Evolutionary conservation across 805 yeast genomes (phyloP).

Genomic region (Myxozyma udenii): DNA sequence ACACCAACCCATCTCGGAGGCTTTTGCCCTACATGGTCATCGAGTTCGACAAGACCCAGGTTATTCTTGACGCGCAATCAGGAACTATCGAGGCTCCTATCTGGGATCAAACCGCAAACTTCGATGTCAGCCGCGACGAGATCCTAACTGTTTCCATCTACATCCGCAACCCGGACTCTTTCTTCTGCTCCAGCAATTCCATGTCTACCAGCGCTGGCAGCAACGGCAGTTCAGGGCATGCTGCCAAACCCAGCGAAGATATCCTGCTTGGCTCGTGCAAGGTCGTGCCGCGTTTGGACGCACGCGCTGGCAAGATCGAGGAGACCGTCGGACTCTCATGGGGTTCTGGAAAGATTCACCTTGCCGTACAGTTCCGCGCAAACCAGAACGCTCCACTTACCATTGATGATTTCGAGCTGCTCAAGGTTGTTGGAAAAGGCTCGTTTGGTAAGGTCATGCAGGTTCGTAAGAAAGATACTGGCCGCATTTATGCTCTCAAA

Average conservation of each 20-base stretch:
- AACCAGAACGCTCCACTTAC: conserved; percentile 63
- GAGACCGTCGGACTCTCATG: conserved; percentile 31
- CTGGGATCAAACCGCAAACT: conserved; percentile 86
- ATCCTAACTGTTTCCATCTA: conserved; percentile 73
- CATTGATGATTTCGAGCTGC: conserved; percentile 86
- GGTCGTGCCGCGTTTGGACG: conserved; percentile 55
- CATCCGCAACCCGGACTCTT: conserved; percentile 59
- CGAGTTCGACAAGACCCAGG: conserved; percentile 92
- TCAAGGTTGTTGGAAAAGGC: conserved; percentile 96
- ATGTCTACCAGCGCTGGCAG: conserved; percentile 34
- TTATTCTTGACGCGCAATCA: conserved; percentile 78
- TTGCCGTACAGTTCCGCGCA: conserved; percentile 69
- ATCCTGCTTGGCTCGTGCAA: conserved; percentile 71
- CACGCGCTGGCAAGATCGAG: conserved; percentile 34
- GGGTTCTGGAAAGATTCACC: conserved; percentile 40
- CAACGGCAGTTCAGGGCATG: not conserved
- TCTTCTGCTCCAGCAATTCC: conserved; percentile 37
- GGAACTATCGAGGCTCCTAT: conserved; percentile 75
- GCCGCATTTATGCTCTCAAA: conserved; percentile 89
- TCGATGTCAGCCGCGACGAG: conserved; percentile 75
- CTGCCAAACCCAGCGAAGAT: conserved; percentile 49
- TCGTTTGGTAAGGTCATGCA: conserved; percentile 99
- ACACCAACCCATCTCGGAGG: conserved; percentile 32
- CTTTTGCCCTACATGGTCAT: conserved; percentile 79
- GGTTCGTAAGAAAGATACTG: conserved; percentile 92